These are phyloP conservation scores for Xerocomus brunneocitrinus DNA, from an alignment of 768 basidiomycete genomes.

Conservation along the genomic window DNA sequence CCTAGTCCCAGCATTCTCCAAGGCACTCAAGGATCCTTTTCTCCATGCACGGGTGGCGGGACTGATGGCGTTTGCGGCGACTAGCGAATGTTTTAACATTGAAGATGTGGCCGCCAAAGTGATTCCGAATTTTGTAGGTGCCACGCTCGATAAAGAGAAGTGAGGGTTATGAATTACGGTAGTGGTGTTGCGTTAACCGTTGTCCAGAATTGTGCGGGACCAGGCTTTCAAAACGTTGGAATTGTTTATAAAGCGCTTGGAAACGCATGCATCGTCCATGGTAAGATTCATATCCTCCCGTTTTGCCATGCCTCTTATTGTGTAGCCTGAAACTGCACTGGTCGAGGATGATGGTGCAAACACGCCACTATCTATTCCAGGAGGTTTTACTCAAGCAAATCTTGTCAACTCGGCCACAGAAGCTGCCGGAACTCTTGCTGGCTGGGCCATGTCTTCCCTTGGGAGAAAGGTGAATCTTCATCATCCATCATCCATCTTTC, in stretches of 20 bases:
- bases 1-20: conserved; percentile 91
- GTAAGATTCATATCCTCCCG: conserved; percentile 38
- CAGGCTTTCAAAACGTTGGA: conserved; percentile 94
- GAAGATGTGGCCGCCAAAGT: conserved; percentile 90
- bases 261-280: conserved; percentile 76
- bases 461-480: conserved; percentile 62
- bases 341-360: conserved; percentile 36
- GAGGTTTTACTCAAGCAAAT: conserved; percentile 28
- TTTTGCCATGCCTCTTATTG: background rate
- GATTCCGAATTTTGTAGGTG: conserved; percentile 76
- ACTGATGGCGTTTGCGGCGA: conserved; percentile 93
- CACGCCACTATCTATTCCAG: conserved; percentile 25
- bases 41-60: conserved; percentile 93
- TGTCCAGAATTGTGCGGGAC: conserved; percentile 78
- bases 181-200: background rate
- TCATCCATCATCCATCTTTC: background rate
- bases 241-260: conserved; percentile 79
- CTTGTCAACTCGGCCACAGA: conserved; percentile 86
- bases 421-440: conserved; percentile 86
- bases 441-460: conserved; percentile 92
- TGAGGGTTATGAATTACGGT: conserved; percentile 31
- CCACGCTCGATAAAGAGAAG: conserved; percentile 92
- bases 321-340: conserved; percentile 54
- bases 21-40: conserved; percentile 86
- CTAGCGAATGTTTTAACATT: conserved; percentile 80